Evolutionary conservation across 2,329 filamentous ascomycete genomes (phyloP), one percentile per base, ranked within the genome.

Genomic region (Lasiodiplodia gonubiensis): DNA sequence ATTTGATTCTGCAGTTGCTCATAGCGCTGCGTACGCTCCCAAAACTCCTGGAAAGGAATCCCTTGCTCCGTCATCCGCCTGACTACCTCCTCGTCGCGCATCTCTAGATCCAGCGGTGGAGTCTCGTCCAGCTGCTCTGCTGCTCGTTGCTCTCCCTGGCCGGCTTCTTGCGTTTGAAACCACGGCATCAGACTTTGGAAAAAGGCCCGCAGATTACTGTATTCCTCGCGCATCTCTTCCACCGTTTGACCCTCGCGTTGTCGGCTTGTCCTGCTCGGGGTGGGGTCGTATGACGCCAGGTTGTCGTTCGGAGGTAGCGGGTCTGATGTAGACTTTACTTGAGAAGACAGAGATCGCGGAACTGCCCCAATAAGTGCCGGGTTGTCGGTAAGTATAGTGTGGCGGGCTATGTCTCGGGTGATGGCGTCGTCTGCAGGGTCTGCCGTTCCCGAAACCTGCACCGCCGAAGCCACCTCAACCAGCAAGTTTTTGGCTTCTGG

Each of bases 341-440:
- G 72, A 14, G 73, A 70, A 65, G 93, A 88, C 72, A 92, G 85
- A 10, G 81, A 79, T 1, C 84, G 83, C 0, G 93, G 92, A 7
- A 95, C 84, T 48, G 91, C 82, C 0, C 87, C 85, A 72, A 94
- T 90, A 25, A 97, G 84, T 1, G 84, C 81, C 0, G 90, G 90
- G 3, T 89, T 88, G 71, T 94, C 92, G 35, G 92, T 90, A 10
- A 97, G 85, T 68, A 94, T 89, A 25, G 92, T 87, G 74, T 96
- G 92, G 52, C 94, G 86, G 2, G 91, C 92, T 66, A 92, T 85
- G 71, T 87, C 81, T 6, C 83, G 71, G 3, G 81, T 82, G 65
- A 87, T 84, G 67, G 74, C 69, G 14, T 64, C 55, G 27, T 83
- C 79, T 5, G 77, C 77, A 3, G 79, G 68, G 30, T 78, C 65